phyloP scores from a whole-genome alignment of 148 eudicot genomes.

The Beta vulgaris region DNA sequence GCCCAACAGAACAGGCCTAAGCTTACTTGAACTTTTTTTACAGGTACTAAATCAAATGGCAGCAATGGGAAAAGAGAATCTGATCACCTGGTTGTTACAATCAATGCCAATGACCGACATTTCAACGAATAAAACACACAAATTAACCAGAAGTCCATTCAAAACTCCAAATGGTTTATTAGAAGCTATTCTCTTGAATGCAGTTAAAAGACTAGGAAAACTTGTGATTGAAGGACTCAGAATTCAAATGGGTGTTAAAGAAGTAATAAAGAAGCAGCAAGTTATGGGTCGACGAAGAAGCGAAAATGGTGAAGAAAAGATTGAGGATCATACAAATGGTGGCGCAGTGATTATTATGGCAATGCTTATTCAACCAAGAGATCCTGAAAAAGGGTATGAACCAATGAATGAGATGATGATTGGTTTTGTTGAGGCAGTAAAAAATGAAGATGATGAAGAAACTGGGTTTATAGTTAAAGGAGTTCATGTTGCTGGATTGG shows the following conservation, averaged over 20 bases:
- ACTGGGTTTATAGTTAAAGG: slow-evolving; percentile 5
- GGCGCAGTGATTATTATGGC: slow-evolving; percentile 10
- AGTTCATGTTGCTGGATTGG: slow-evolving; percentile 32
- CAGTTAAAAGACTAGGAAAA: slow-evolving; percentile 4
- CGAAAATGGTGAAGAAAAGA: neutral
- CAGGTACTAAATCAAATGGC: slow-evolving; percentile 27
- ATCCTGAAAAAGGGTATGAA: slow-evolving; percentile 12
- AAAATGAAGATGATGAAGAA: slow-evolving; percentile 4
- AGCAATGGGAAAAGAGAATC: slow-evolving; percentile 24
- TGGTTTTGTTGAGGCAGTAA: slow-evolving; percentile 20
- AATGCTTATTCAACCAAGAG: slow-evolving; percentile 29
- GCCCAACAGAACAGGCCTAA: too few relatives aligned
- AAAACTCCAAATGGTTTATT: slow-evolving; percentile 6
- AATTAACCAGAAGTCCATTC: neutral
- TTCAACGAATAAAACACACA: neutral
- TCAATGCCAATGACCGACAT: slow-evolving; percentile 25
- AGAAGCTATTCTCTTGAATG: slow-evolving; percentile 19
- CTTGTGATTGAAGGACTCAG: slow-evolving; percentile 24
- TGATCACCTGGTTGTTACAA: slow-evolving; percentile 19
- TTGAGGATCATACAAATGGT: neutral
- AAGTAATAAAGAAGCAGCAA: slow-evolving; percentile 23
- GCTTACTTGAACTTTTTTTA: too few relatives aligned
- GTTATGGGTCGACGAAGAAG: neutral
- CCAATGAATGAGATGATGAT: slow-evolving; percentile 28
- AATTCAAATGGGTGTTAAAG: slow-evolving; percentile 27